Evolutionary conservation across 768 basidiomycete species (phyloP).

Genomic region (Mycena chlorophos): DNA sequence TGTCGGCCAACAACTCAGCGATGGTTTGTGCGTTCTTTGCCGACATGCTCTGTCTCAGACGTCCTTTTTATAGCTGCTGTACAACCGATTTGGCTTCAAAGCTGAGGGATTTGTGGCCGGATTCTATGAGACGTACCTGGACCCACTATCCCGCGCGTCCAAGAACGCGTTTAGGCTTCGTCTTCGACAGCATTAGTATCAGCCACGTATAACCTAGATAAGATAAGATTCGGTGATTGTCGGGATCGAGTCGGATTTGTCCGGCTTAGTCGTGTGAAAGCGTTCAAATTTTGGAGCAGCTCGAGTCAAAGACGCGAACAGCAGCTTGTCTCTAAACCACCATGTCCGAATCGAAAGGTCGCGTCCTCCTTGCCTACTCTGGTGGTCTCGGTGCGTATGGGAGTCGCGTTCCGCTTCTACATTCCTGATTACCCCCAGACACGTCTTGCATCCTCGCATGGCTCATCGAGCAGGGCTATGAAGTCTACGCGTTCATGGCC

Average conservation of each 20-base stretch:
- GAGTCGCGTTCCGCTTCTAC: neutral
- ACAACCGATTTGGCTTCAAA: conserved; percentile 87
- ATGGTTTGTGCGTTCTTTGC: conserved; percentile 48
- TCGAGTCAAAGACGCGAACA: too few species aligned
- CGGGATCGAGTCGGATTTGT: too few species aligned
- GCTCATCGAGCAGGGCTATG: conserved; percentile 98
- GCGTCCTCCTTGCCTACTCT: conserved; percentile 96
- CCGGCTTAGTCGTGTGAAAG: too few species aligned
- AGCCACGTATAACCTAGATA: too few species aligned
- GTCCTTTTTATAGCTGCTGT: conserved; percentile 62
- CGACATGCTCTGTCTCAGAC: neutral
- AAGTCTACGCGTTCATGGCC: conserved; percentile 96
- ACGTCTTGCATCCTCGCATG: conserved; percentile 99
- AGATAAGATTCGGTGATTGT: too few species aligned
- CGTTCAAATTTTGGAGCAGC: too few species aligned
- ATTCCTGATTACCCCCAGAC: conserved; percentile 48
- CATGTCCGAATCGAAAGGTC: conserved; percentile 64
- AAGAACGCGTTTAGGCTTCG: conserved; percentile 81
- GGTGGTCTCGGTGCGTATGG: conserved; percentile 84
- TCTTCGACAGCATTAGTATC: conserved; percentile 59
- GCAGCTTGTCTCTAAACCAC: conserved; percentile 14
- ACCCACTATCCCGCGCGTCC: conserved; percentile 64
- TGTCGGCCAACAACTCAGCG: conserved; percentile 78
- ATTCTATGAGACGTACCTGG: conserved; percentile 81
- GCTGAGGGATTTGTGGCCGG: conserved; percentile 81